A percentile compares a stretch with the other conserved stretches of the same genome.
phyloP scores from a whole-genome alignment of 768 basidiomycete genomes.

The Crepidotus variabilis region DNA sequence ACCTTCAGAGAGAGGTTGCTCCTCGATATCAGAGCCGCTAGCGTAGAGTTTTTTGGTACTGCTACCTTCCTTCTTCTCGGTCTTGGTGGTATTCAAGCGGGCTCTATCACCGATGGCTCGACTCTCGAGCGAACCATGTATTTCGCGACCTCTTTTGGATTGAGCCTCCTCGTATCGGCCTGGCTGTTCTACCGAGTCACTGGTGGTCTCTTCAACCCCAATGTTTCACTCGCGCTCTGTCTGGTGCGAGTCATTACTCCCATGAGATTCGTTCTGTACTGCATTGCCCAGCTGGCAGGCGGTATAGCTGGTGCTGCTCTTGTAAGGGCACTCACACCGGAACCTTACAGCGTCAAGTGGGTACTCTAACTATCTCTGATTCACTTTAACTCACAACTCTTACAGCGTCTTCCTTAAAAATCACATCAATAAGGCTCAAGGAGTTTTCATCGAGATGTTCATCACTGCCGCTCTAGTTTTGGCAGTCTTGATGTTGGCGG shows the following conservation, averaged over 20 bases:
- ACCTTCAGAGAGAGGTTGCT: conserved; percentile 15
- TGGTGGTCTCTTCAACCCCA: conserved; percentile 65
- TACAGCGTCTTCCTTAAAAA: conserved; percentile 43
- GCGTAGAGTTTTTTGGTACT: conserved; percentile 59
- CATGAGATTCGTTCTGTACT: conserved; percentile 54
- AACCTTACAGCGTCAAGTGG: conserved; percentile 50
- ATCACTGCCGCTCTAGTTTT: conserved; percentile 55
- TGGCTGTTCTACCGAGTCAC: conserved; percentile 67
- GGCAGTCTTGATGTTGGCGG: conserved; percentile 67
- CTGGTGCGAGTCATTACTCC: conserved; percentile 53
- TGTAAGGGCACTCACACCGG: conserved; percentile 50
- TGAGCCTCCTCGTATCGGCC: conserved; percentile 57
- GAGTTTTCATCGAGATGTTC: conserved; percentile 71
- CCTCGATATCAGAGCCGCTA: conserved; percentile 44
- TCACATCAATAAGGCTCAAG: conserved; percentile 51
- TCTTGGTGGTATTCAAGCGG: conserved; percentile 61
- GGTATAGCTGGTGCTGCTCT: conserved; percentile 58
- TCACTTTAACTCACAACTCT: conserved; percentile 2
- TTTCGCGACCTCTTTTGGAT: conserved; percentile 56
- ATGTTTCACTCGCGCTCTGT: conserved; percentile 56
- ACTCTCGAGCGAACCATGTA: conserved; percentile 42
- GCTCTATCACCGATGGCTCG: conserved; percentile 28
- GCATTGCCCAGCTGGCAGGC: conserved; percentile 58
- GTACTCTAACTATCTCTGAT: conserved; percentile 8
- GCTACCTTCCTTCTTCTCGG: conserved; percentile 62